phyloP scores from a whole-genome alignment of 257 asterid genomes.

The Rhazya stricta region DNA sequence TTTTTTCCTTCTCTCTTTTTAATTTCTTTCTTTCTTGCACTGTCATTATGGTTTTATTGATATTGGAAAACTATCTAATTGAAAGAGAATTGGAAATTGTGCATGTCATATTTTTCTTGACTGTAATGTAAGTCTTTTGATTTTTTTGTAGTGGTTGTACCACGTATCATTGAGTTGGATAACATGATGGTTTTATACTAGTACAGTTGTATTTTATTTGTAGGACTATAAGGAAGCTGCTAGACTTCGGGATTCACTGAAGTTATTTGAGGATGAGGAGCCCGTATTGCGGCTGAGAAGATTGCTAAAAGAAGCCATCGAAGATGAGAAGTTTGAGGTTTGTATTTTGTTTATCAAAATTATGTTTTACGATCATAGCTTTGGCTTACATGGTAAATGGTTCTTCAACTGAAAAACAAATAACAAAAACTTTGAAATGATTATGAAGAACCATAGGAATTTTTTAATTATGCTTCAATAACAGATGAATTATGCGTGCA shows the following conservation, averaged over 20 bases:
- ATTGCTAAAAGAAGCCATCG: constrained; percentile 72
- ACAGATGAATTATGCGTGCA: not conserved
- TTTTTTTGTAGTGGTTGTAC: not conserved
- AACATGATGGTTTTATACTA: not conserved
- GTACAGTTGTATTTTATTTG: constrained; percentile 4
- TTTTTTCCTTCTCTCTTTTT: not conserved
- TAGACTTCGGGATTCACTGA: constrained; percentile 76
- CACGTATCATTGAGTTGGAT: not conserved
- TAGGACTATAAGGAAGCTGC: constrained; percentile 82
- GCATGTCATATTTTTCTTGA: not conserved
- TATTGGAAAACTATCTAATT: not conserved
- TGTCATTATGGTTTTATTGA: not conserved
- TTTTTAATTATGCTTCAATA: not conserved
- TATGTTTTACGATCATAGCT: not conserved
- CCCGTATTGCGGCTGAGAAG: constrained; percentile 64
- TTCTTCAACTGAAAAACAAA: not conserved
- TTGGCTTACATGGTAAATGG: too few species aligned
- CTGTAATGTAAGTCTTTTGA: not conserved
- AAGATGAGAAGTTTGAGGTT: constrained; percentile 73
- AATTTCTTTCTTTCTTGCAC: not conserved
- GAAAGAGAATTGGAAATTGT: not conserved
- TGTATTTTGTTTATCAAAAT: not conserved
- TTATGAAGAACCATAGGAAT: not conserved
- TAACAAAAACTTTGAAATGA: not conserved
- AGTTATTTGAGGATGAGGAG: constrained; percentile 69